Evolutionary conservation across 2,329 filamentous ascomycete species (phyloP).

Genomic region (Fusarium sp.): DNA sequence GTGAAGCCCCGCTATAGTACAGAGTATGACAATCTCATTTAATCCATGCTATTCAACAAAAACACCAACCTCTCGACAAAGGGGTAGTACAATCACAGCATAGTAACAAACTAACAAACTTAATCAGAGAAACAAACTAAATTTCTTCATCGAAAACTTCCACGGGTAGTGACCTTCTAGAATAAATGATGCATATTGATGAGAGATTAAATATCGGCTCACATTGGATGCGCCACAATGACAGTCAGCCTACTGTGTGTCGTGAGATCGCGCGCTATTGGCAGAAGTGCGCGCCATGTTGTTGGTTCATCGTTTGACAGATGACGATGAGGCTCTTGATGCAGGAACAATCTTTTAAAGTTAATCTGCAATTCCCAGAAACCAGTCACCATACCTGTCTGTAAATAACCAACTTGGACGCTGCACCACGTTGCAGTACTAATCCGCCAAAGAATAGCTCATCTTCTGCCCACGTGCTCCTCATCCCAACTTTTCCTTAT

Average conservation of each 20-base stretch:
- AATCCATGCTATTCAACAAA: constrained; percentile 15
- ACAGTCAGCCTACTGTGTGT: neutral
- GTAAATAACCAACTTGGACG: no score
- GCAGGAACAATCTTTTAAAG: neutral
- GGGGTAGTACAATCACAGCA: neutral
- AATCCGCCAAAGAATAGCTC: neutral
- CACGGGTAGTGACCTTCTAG: neutral
- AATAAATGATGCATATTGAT: neutral
- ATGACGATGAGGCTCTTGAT: neutral
- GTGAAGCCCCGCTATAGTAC: constrained; percentile 1
- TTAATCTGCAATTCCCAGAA: neutral
- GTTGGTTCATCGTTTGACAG: neutral
- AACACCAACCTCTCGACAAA: neutral
- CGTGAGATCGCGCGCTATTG: neutral
- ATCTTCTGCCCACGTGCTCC: neutral
- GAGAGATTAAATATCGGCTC: no score
- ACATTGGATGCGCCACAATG: no score
- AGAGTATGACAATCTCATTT: constrained; percentile 2
- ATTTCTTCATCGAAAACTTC: neutral
- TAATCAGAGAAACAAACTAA: no score
- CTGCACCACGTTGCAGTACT: no score
- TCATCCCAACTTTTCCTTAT: neutral
- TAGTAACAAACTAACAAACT: neutral
- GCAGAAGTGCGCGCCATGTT: neutral
- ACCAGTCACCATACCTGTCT: no score